Evolutionary conservation across 305 asterid species (phyloP).

Genomic region (Euphrasia arctica): DNA sequence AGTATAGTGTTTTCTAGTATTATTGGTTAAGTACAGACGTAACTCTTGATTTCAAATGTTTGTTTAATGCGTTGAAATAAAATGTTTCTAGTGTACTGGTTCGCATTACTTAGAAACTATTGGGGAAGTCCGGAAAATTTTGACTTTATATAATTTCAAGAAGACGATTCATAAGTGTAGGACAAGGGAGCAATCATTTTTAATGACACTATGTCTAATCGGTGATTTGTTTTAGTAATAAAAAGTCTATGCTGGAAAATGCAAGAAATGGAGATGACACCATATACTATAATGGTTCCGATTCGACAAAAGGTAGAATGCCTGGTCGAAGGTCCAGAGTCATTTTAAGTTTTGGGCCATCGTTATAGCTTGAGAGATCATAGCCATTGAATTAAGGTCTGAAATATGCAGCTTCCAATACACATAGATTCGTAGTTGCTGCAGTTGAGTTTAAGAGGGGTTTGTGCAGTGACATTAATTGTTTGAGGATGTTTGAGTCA

Average conservation of each 20-base stretch:
- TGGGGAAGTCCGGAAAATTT: neutral
- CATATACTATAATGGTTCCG: no score
- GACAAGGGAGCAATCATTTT: no score
- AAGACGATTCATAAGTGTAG: no score
- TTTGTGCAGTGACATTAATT: neutral
- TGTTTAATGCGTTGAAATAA: neutral
- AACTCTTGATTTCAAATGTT: neutral
- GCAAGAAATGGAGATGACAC: neutral
- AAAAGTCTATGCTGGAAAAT: constrained; percentile 1
- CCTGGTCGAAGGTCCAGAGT: neutral
- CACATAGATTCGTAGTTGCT: no score
- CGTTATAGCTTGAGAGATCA: neutral
- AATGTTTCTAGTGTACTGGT: neutral
- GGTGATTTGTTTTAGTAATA: neutral
- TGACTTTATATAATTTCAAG: neutral
- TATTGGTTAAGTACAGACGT: neutral
- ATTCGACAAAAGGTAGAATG: no score
- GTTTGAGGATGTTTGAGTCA: neutral
- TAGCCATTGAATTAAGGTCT: neutral
- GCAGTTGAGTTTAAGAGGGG: neutral
- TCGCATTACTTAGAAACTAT: neutral
- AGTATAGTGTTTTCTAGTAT: neutral
- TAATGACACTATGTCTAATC: neutral
- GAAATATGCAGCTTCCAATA: neutral
- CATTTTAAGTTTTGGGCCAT: neutral